phyloP scores from a whole-genome alignment of 1,284 basidiomycete genomes.

The Dichomitus squalens region DNA sequence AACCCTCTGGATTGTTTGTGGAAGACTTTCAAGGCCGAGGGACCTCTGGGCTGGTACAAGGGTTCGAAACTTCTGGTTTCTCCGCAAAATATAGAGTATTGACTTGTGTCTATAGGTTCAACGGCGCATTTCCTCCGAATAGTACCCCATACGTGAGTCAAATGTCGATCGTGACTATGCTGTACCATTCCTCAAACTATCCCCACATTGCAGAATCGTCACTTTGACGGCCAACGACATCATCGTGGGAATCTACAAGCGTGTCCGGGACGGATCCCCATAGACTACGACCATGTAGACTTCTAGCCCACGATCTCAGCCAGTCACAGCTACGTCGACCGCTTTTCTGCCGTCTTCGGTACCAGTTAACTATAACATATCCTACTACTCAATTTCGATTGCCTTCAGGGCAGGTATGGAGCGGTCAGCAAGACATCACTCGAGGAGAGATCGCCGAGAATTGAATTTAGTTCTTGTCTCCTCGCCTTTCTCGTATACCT shows the following conservation, averaged over 20 bases:
- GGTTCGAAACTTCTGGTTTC: conserved; percentile 42
- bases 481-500: too few relatives aligned
- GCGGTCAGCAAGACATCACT: too few relatives aligned
- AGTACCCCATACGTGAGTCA: conserved; percentile 83
- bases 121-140: conserved; percentile 92
- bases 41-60: conserved; percentile 91
- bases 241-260: conserved; percentile 76
- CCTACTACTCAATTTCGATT: too few relatives aligned
- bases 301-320: not conserved
- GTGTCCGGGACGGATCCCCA: conserved; percentile 24
- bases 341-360: too few relatives aligned
- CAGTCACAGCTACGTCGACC: too few relatives aligned
- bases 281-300: not conserved
- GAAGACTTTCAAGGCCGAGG: conserved; percentile 94
- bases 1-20: conserved; percentile 96
- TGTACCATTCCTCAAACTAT: not conserved
- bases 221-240: conserved; percentile 88
- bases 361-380: too few relatives aligned
- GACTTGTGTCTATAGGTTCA: conserved; percentile 55
- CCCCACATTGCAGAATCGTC: conserved; percentile 57
- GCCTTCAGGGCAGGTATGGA: too few relatives aligned
- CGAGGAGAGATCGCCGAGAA: too few relatives aligned
- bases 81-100: not conserved
- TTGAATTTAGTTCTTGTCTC: too few relatives aligned
- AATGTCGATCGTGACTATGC: not conserved